A percentile compares a stretch with the other conserved stretches of the same genome.
These are phyloP conservation scores for Blastocystis sp. DNA, from an alignment of 352 stramenopile genomes.

Conservation along the genomic window DNA sequence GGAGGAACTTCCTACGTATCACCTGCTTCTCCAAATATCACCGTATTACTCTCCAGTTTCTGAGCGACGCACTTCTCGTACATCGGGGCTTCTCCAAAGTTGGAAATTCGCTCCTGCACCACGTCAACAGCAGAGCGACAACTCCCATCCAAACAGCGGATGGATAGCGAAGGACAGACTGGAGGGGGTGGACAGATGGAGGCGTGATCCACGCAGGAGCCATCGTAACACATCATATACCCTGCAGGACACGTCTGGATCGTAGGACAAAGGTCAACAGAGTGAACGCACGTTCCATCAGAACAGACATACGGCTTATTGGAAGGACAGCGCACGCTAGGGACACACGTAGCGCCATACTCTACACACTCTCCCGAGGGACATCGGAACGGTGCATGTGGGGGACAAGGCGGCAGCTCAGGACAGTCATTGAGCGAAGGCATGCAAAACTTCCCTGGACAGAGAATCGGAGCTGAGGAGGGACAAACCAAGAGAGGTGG, in stretches of 20 bases:
- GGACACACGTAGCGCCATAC: neutral
- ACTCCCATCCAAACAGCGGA: constrained; percentile 7
- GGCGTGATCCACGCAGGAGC: neutral
- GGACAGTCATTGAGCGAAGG: neutral
- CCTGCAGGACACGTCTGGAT: neutral
- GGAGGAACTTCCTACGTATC: neutral
- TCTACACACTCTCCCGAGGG: constrained; percentile 26
- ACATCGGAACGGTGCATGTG: constrained; percentile 36
- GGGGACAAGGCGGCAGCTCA: neutral
- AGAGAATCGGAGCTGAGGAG: neutral
- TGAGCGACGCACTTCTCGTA: neutral
- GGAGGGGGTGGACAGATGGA: neutral
- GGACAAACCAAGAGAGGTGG: constrained; percentile 1
- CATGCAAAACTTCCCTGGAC: constrained; percentile 2
- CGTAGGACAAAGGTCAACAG: neutral
- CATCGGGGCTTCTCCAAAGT: neutral
- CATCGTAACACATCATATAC: constrained; percentile 11
- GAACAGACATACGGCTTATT: neutral
- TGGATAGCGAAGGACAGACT: neutral
- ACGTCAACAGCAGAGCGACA: neutral
- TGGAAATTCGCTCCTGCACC: neutral
- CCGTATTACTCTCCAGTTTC: neutral
- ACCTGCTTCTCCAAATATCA: neutral
- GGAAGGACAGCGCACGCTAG: neutral
- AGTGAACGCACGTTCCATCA: neutral